These are phyloP conservation scores for Lachnellula subtilissima DNA, from an alignment of 2,329 filamentous ascomycete species.

Conservation along the genomic window DNA sequence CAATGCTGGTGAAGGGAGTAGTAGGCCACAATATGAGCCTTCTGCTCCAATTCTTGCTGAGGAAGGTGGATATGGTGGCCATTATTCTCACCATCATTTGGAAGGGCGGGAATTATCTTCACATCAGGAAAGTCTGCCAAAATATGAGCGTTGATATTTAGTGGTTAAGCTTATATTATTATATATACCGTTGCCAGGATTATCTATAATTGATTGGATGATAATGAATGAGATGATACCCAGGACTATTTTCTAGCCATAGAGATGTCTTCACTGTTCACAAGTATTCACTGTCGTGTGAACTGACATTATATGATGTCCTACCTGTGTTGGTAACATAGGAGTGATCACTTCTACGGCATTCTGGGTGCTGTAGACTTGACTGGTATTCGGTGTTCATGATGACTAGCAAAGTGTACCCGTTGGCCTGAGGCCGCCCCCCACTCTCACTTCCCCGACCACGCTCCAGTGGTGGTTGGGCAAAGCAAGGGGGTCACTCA, in stretches of 20 bases:
- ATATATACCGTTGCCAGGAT: neutral
- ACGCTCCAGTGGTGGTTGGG: no score
- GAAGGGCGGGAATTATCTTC: constrained; percentile 1
- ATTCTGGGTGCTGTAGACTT: no score
- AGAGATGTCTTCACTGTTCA: no score
- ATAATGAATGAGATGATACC: neutral
- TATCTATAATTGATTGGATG: neutral
- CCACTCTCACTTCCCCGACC: no score
- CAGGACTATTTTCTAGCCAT: neutral
- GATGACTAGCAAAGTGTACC: no score
- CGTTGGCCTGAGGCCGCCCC: no score
- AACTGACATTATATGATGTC: no score
- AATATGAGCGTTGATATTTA: constrained; percentile 28
- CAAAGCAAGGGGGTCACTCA: no score
- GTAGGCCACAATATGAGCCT: constrained; percentile 34
- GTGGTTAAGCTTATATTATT: neutral
- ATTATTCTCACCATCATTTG: constrained; percentile 16
- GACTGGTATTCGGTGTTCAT: no score
- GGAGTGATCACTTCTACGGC: no score
- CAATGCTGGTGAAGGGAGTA: constrained; percentile 30
- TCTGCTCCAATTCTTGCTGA: constrained; percentile 56
- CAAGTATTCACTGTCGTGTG: no score
- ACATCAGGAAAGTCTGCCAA: constrained; percentile 26
- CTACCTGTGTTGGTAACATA: no score
- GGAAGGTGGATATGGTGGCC: constrained; percentile 44